Evolutionary conservation across 345 rosid genomes (phyloP).

Genomic region (Syzygium aromaticum): DNA sequence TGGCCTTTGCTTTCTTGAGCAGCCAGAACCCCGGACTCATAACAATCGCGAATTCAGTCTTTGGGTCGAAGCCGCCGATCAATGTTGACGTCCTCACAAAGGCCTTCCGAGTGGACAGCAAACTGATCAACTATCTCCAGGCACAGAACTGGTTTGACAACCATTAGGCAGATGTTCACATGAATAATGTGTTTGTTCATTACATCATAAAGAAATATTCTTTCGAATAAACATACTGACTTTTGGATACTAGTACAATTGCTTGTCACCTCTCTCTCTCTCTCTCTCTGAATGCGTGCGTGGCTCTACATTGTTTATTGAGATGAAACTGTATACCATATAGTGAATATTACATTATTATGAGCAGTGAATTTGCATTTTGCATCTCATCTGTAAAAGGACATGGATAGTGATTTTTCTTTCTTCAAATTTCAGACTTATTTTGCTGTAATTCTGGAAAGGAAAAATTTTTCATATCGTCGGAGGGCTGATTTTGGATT

Average conservation of each 20-base stretch:
- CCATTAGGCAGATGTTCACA: neutral
- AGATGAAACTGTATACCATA: neutral
- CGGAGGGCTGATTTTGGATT: neutral
- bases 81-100: neutral
- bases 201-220: neutral
- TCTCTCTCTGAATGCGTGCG: neutral
- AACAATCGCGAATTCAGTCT: neutral
- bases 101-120: neutral
- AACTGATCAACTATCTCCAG: neutral
- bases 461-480: neutral
- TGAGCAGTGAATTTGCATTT: too few relatives aligned
- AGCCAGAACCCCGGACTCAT: slow-evolving; percentile 1
- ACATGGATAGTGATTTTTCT: too few relatives aligned
- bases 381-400: too few relatives aligned
- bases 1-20: neutral
- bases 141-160: neutral
- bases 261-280: neutral
- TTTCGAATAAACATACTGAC: neutral
- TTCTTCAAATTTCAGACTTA: too few relatives aligned
- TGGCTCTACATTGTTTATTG: neutral
- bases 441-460: too few relatives aligned
- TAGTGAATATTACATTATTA: neutral
- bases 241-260: neutral
- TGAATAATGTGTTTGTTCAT: neutral
- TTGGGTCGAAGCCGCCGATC: neutral